Evolutionary conservation across 805 yeast species (phyloP).

Genomic region (Teunomyces stri): DNA sequence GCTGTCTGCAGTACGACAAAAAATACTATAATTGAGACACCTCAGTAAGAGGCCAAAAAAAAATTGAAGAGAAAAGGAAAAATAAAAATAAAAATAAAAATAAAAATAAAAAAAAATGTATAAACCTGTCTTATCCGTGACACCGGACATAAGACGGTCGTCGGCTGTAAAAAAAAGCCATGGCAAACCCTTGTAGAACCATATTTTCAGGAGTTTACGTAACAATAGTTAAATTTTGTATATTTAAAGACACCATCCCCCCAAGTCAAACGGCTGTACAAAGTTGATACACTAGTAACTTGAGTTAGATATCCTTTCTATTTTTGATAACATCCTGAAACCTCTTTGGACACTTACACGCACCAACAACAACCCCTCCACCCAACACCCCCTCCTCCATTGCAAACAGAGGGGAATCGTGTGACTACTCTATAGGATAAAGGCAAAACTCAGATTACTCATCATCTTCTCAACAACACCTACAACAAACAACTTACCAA

Average conservation of each 20-base stretch:
- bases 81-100: neutral
- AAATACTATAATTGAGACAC: neutral
- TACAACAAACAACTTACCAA: neutral
- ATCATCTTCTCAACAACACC: neutral
- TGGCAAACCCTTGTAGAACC: neutral
- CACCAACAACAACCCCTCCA: neutral
- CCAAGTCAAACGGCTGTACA: conserved; percentile 1
- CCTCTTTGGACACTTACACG: neutral
- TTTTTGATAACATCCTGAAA: no score
- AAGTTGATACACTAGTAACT: neutral
- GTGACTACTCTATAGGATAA: neutral
- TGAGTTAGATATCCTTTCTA: neutral
- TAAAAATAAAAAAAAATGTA: neutral
- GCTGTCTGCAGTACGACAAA: neutral
- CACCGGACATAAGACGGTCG: conserved; percentile 2
- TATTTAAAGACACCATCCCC: conserved; percentile 1
- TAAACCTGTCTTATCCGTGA: conserved; percentile 1
- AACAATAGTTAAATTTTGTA: neutral
- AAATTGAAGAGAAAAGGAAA: neutral
- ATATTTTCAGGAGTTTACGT: conserved; percentile 1
- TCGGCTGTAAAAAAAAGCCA: neutral
- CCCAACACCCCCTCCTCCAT: neutral
- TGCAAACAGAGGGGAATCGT: neutral
- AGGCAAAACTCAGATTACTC: neutral
- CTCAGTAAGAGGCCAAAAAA: neutral